These are phyloP conservation scores for Stygiomarasmius scandens DNA, from an alignment of 1,284 basidiomycete genomes.

Conservation along the genomic window DNA sequence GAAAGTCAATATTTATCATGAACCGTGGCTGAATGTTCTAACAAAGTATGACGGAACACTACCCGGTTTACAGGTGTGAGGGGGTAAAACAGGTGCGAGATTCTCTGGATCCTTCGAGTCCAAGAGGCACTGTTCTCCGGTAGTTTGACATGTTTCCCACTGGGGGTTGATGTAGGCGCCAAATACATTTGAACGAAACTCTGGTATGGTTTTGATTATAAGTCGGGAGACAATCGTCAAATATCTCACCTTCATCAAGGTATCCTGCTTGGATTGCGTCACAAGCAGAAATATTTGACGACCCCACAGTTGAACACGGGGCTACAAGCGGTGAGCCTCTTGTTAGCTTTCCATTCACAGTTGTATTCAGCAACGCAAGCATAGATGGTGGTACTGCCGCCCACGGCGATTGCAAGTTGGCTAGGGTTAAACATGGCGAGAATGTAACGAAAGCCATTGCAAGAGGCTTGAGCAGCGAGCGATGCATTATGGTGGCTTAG, in stretches of 20 bases:
- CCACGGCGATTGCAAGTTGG: too few species aligned
- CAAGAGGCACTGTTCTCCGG: constrained; percentile 13
- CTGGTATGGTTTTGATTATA: background rate
- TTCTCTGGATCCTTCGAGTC: constrained; percentile 4
- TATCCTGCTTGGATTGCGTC: constrained; percentile 5
- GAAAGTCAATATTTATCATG: too few species aligned
- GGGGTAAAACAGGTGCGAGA: constrained; percentile 5
- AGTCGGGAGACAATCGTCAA: background rate
- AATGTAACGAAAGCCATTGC: too few species aligned
- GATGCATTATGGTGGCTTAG: too few species aligned
- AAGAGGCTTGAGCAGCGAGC: too few species aligned
- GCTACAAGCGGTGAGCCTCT: too few species aligned
- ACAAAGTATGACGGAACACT: constrained; percentile 15
- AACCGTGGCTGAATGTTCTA: background rate
- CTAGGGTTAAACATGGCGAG: too few species aligned
- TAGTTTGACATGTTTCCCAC: constrained; percentile 15
- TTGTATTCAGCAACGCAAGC: too few species aligned
- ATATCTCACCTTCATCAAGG: constrained; percentile 8
- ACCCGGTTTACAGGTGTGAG: constrained; percentile 6
- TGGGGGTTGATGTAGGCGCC: constrained; percentile 12
- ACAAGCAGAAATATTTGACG: background rate
- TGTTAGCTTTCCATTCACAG: too few species aligned
- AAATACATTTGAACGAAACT: constrained; percentile 4
- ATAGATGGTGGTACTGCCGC: too few species aligned
- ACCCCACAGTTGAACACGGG: too few species aligned